Conservation (phyloP, 164 flowering plant species). For the Tetracentron sinense region DNA sequence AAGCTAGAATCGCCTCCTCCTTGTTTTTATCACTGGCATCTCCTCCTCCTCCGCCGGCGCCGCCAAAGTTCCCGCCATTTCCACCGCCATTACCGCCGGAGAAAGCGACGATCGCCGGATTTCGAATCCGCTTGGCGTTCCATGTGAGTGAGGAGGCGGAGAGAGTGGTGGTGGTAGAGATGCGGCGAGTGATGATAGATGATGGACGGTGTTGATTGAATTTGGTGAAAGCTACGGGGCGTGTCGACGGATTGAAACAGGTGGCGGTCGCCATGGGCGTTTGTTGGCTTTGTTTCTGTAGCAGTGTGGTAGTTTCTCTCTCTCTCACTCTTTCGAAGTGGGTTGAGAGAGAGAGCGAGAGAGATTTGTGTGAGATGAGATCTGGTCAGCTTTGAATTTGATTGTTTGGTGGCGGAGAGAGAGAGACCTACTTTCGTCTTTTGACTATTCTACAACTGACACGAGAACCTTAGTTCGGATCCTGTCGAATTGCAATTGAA, state of each 20-base stretch:
- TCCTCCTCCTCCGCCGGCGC: conserved; percentile 21
- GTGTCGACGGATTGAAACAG: conserved; percentile 10
- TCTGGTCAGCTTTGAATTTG: no score
- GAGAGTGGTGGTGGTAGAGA: not conserved
- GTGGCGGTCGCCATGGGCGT: conserved; percentile 17
- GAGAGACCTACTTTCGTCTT: no score
- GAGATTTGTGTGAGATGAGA: no score
- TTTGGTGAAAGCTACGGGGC: not conserved
- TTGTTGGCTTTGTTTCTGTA: no score
- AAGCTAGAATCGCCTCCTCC: conserved; percentile 48
- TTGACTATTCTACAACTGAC: no score
- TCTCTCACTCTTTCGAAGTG: not conserved
- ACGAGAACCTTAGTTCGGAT: no score
- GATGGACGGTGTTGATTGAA: conserved; percentile 16
- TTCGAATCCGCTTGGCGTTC: not conserved
- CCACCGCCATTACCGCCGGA: conserved; percentile 16
- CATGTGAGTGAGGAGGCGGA: conserved; percentile 2
- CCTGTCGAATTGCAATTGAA: no score
- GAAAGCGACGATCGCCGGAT: conserved; percentile 6
- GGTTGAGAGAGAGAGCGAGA: not conserved
- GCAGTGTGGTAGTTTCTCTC: not conserved
- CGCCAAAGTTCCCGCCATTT: conserved; percentile 4
- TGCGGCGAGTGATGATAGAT: conserved; percentile 3
- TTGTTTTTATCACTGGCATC: conserved; percentile 50
- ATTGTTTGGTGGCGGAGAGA: no score